Base-by-base conservation (phyloP, 1,139 yeast species). In the Trichomonascaceae sp. region DNA sequence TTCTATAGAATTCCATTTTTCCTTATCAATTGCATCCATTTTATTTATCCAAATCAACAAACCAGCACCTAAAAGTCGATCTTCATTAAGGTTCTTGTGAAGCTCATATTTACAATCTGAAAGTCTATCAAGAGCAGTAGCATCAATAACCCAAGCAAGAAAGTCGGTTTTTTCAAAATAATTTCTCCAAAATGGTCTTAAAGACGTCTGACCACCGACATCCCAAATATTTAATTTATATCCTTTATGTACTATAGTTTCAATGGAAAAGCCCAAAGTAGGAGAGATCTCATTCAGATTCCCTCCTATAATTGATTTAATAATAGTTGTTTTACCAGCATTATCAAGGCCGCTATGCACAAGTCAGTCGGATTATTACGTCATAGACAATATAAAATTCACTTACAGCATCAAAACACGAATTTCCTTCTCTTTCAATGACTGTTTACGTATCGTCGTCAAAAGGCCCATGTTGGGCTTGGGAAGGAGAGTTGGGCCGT, bases 141-240 rank as follows among this genome's bases (percentile, higher is more conserved):
- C 79, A 69, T 93, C 98, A 10, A 91, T 79, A n/a, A 91, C 96
- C 97, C 98, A 91, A n/a, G 91, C 70, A 24, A 91, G 75, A 13
- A 83, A 80, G 63, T 91, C 93, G 6, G 96, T 87, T 61, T 82
- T 82, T 59, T 90, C 97, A 66, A 87, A 90, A 70, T 90, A 89
- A 70, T 90, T 90, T 56, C 87, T 82, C 97, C 97, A 89, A 67
- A 89, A 89, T 19, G 88, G 82, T 49, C 96, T 75, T 50, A 89
- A 71, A 17, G 87, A 79, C 13, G 79, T 74, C 67, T 90, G 96
- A 0, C 97, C 97, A 1, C 97, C 97, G 10, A 90, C 83, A 65
- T 89, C 97, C 97, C 73, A 83, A 68, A 71, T 63, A 49, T 73
- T 72, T 43, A 75, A 61, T 45, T 67, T 70, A 73, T 79, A 70